Percentiles rank a stretch among this genome's conserved stretches.
Evolutionary conservation across 371 early-diverging fungal genomes (phyloP).

Genomic region (Massospora cicadina): DNA sequence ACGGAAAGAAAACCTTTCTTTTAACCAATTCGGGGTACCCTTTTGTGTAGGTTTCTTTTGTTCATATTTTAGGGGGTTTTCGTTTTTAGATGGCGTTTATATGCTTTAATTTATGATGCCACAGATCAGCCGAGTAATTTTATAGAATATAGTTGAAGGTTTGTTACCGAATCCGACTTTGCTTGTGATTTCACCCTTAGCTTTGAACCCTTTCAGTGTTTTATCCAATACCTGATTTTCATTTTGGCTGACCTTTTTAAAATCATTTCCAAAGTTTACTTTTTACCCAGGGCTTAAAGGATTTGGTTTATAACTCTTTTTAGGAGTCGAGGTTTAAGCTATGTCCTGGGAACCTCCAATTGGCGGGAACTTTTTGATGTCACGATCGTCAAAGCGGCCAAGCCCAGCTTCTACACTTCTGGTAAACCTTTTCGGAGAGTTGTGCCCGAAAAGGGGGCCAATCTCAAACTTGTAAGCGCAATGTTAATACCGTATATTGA

Average conservation of each 20-base stretch:
- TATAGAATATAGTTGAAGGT: too few relatives aligned
- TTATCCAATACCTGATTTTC: too few relatives aligned
- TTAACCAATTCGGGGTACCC: conserved; percentile 38
- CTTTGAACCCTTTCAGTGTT: too few relatives aligned
- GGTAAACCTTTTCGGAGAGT: conserved; percentile 32
- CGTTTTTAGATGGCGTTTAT: too few relatives aligned
- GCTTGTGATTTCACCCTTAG: too few relatives aligned
- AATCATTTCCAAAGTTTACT: too few relatives aligned
- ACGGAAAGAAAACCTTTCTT: conserved; percentile 33
- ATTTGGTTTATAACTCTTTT: too few relatives aligned
- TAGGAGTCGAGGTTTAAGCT: conserved; percentile 27
- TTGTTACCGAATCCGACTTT: too few relatives aligned
- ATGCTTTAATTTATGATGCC: too few relatives aligned
- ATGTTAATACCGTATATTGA: conserved; percentile 17
- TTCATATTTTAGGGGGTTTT: neutral
- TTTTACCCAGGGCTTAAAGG: too few relatives aligned
- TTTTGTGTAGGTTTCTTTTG: conserved; percentile 22
- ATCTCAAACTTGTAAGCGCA: neutral
- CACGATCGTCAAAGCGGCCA: conserved; percentile 34
- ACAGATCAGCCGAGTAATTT: too few relatives aligned
- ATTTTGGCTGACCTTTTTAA: too few relatives aligned
- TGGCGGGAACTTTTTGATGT: conserved; percentile 47
- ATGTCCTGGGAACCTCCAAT: conserved; percentile 25
- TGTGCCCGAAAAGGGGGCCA: neutral
- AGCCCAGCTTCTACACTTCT: conserved; percentile 37